Base-by-base conservation (phyloP, 2,329 filamentous ascomycete species). In the Talaromyces piceae region DNA sequence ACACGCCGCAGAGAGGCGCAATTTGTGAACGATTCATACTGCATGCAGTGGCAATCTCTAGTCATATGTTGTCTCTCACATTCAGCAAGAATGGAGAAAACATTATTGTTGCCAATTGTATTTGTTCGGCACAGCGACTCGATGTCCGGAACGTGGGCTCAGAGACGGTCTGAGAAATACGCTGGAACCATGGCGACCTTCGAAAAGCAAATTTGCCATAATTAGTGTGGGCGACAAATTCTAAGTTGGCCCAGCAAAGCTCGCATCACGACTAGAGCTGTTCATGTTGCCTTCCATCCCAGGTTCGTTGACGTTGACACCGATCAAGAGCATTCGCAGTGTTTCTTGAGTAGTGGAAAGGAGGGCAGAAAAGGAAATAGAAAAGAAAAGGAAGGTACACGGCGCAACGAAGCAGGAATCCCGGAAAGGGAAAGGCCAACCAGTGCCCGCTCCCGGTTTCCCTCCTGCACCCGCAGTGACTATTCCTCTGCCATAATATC, bases 91-190 rank as follows among this genome's bases (percentile, higher is more conserved):
- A 7, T 30, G 28, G 28, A 30, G 7, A 13, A 7, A 7, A 30
- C 28, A 13, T 7, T 13, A 30, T 30, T 30, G n/a, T 41, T 41
- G 39, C 8, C 22, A 41, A 12, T 22, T 23, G 8, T 23, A 25
- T 43, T 23, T 7, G 28, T 7, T 13, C 13, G 39, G 11, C 39
- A 43, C 2, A 5, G 39, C 20, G 20, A 43, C 39, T 31, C n/a
- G 44, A 31, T 1, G 25, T 28, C 30, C 26, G 16, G 25, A 46
- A 46, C 25, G 22, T 44, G 25, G 31, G 27, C 5, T 37, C 27
- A 31, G n/a, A 18, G 56, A 57, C 61, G 63, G 65, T 62, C 62
- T 65, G 61, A 65, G 54, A 66, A 64, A 61, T 65, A 65, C 63
- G 64, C 64, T 54, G 57, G 54, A 49, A 49, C 48, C 49, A 37